A percentile compares a stretch with the other conserved stretches of the same genome.
These are phyloP conservation scores for Lineolata rhizophorae DNA, from an alignment of 495 filamentous ascomycete genomes.

Conservation along the genomic window DNA sequence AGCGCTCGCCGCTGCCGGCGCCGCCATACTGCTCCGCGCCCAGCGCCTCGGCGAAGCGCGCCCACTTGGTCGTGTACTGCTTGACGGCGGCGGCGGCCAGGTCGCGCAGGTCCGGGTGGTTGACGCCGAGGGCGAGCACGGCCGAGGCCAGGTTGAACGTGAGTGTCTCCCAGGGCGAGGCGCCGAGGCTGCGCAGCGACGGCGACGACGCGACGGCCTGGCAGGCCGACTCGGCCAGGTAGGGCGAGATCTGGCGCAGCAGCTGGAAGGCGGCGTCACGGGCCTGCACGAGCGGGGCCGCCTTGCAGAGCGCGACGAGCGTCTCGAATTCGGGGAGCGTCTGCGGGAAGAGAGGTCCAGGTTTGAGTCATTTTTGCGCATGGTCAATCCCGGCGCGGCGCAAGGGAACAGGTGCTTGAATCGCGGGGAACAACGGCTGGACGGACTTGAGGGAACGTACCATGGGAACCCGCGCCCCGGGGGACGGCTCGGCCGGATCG, in stretches of 20 bases:
- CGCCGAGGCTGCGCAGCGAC: constrained; percentile 57
- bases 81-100: constrained; percentile 35
- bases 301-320: constrained; percentile 70
- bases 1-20: constrained; percentile 11
- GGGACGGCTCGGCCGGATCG: neutral
- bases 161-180: constrained; percentile 77
- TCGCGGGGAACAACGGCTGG: neutral
- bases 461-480: constrained; percentile 10
- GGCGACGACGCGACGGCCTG: constrained; percentile 63
- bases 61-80: constrained; percentile 32
- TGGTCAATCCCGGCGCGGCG: constrained; percentile 10
- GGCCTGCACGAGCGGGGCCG: constrained; percentile 46
- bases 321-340: constrained; percentile 69
- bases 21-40: constrained; percentile 10
- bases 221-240: constrained; percentile 58
- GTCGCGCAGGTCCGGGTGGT: constrained; percentile 41
- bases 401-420: constrained; percentile 1
- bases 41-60: constrained; percentile 6
- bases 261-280: constrained; percentile 51
- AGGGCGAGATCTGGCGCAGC: constrained; percentile 48
- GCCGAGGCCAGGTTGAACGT: constrained; percentile 58
- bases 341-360: constrained; percentile 21
- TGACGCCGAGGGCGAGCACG: constrained; percentile 52
- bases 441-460: constrained; percentile 2
- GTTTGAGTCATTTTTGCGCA: too few species aligned